Conservation (phyloP, 306 rosid species). For the Hippophae gyantsensis region DNA sequence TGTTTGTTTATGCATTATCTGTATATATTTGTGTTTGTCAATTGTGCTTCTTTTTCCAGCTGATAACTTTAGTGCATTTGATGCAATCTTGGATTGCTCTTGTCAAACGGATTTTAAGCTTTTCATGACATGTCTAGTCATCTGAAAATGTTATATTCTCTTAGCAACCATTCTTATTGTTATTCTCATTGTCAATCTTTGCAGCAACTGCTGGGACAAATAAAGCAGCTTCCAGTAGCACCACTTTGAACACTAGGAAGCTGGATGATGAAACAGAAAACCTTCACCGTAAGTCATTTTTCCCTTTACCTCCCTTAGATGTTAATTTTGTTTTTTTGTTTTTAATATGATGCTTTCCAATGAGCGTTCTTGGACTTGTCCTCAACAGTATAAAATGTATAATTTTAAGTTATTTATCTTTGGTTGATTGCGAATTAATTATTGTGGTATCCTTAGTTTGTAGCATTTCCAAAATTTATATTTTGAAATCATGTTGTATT, state of each 20-base stretch:
- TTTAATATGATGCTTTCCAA: not conserved
- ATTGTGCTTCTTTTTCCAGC: not conserved
- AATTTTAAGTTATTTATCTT: too few species aligned
- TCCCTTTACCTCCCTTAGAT: too few species aligned
- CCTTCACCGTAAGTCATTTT: constrained; percentile 54
- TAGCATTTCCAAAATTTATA: too few species aligned
- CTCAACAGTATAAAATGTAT: too few species aligned
- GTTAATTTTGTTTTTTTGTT: not conserved
- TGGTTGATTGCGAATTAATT: too few species aligned
- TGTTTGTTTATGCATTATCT: too few species aligned
- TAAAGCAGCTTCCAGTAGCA: constrained; percentile 74
- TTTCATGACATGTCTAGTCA: not conserved
- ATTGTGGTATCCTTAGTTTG: too few species aligned
- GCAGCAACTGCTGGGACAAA: constrained; percentile 73
- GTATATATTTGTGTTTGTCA: too few species aligned
- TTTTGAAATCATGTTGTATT: too few species aligned
- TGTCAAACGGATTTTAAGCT: not conserved
- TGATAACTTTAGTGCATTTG: not conserved
- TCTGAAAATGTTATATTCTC: not conserved
- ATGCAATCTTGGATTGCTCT: not conserved
- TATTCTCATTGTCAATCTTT: not conserved
- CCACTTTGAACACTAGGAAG: constrained; percentile 77
- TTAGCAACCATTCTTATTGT: not conserved
- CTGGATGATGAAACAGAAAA: constrained; percentile 79
- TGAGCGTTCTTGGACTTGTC: too few species aligned